These are phyloP conservation scores for Nectriaceae sp. DNA, from an alignment of 2,329 filamentous ascomycete genomes.

Conservation along the genomic window DNA sequence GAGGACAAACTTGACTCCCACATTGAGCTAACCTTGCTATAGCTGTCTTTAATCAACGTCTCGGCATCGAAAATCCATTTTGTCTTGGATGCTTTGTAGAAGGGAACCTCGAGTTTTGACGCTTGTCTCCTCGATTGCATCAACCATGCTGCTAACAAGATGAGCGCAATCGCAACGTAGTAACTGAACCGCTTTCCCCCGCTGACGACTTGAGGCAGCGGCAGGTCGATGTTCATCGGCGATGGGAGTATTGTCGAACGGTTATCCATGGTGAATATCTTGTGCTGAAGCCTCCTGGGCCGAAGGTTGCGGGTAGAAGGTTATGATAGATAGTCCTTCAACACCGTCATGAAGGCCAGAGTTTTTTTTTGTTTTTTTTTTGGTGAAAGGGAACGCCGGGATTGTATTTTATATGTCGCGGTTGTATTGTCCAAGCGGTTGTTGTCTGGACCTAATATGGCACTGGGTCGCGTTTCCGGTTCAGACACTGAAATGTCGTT, in stretches of 20 bases:
- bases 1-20: neutral
- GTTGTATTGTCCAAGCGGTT: too few species aligned
- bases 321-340: neutral
- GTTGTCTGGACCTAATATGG: too few species aligned
- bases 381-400: too few species aligned
- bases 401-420: too few species aligned
- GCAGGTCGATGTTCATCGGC: constrained; percentile 13
- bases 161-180: constrained; percentile 41
- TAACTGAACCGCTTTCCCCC: constrained; percentile 39
- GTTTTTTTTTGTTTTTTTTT: too few species aligned
- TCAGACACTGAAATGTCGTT: too few species aligned
- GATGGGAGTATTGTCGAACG: constrained; percentile 6
- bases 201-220: constrained; percentile 22
- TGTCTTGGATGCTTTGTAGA: constrained; percentile 49
- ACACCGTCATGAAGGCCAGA: neutral
- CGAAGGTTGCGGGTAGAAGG: neutral
- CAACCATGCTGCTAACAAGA: constrained; percentile 42
- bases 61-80: constrained; percentile 56
- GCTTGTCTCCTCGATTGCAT: constrained; percentile 36
- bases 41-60: constrained; percentile 49
- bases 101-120: constrained; percentile 40
- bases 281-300: neutral
- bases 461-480: too few species aligned
- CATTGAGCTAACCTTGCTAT: constrained; percentile 41
- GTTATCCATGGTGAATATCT: constrained; percentile 19